Evolutionary conservation across 2,329 filamentous ascomycete genomes (phyloP), one percentile per base, ranked within the genome.

Genomic region (Cucurbitaria berberidis): DNA sequence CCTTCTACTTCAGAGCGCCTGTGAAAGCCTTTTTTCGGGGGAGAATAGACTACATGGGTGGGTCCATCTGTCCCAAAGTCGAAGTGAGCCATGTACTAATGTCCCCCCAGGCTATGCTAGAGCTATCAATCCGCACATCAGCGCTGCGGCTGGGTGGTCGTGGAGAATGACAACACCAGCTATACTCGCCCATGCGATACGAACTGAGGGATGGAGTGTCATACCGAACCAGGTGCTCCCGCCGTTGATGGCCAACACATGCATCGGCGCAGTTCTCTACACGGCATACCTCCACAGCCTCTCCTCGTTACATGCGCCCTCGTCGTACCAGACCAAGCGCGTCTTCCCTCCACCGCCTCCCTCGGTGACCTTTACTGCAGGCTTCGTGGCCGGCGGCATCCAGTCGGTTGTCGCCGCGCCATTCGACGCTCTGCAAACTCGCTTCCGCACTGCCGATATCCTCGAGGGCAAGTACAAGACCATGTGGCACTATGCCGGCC

Each of bases 21-120:
- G 89, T 92, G 47, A 96, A 96, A 76, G 90, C 92, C 15, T 97
- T 97, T 73, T 96, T 97, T 77, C 86, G 91, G 56, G 93, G 90
- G 1, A 82, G 93, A 53, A 91, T 97, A 59, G 93, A 97, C 79
- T 96, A 92, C 72, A 82, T 81, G 55, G 84, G 30, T 34, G 8
- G 16, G 30, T 16, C 30, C 8, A 3, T 30, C 10, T 30, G 7
- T 3, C 10, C 9, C 29, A 30, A 6, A 11, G 5, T 13, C n/a
- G n/a, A n/a, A n/a, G n/a, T n/a, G n/a, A n/a, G n/a, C n/a, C n/a
- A n/a, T n/a, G n/a, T n/a, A n/a, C n/a, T n/a, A n/a, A n/a, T 8
- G 5, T 34, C 13, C 15, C 13, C 30, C 6, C 8, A 34, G 30
- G 84, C 48, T 86, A 86, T 76, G 84, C 85, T 22, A 76, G 84